phyloP scores from a whole-genome alignment of 352 stramenopile genomes.

The Pythium plurisporium region DNA sequence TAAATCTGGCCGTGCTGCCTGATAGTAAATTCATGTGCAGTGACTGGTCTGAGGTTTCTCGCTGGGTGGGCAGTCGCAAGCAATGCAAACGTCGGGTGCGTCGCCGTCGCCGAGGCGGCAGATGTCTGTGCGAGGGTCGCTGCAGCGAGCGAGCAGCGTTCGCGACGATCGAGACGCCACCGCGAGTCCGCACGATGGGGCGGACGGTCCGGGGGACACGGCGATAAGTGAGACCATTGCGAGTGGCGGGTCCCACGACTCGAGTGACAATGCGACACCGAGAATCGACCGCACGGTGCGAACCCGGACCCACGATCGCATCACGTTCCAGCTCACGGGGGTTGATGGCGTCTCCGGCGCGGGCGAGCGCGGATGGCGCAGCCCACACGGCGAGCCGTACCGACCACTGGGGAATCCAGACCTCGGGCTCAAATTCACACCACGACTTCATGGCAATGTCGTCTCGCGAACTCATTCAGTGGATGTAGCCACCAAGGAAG shows the following conservation, averaged over 20 bases:
- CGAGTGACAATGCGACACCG: background rate
- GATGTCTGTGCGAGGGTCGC: background rate
- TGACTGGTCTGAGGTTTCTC: no score
- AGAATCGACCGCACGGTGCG: slow-evolving; percentile 39
- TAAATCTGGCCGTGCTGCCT: no score
- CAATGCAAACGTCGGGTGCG: no score
- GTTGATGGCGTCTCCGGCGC: background rate
- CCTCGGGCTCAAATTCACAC: slow-evolving; percentile 61
- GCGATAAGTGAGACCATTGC: no score
- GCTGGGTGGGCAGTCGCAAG: no score
- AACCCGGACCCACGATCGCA: slow-evolving; percentile 30
- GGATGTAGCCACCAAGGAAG: slow-evolving; percentile 20
- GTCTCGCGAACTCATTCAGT: slow-evolving; percentile 11
- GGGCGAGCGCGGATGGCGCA: slow-evolving; percentile 54
- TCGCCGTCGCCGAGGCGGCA: background rate
- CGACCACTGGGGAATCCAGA: slow-evolving; percentile 60
- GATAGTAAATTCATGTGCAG: no score
- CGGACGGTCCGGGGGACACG: no score
- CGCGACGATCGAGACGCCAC: background rate
- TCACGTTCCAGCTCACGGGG: background rate
- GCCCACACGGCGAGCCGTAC: slow-evolving; percentile 66
- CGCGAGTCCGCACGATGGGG: no score
- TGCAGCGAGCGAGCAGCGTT: background rate
- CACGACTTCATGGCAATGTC: slow-evolving; percentile 35
- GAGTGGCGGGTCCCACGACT: no score